These are phyloP conservation scores for Nosema muscidifuracis DNA, from an alignment of 371 early-diverging fungal genomes.

Conservation along the genomic window DNA sequence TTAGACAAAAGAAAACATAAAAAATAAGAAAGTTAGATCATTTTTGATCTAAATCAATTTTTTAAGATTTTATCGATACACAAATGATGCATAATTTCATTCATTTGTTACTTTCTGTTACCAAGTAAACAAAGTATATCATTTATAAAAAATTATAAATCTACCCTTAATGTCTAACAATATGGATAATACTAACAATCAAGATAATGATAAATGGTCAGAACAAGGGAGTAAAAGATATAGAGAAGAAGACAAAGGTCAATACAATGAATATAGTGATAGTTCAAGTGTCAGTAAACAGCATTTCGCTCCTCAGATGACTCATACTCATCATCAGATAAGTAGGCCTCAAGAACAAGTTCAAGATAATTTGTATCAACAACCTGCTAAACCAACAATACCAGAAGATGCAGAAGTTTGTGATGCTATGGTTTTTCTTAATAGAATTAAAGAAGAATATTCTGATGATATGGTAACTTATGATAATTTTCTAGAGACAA, in stretches of 20 bases:
- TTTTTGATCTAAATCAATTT: no score
- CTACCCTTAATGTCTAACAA: constrained; percentile 6
- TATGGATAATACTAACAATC: constrained; percentile 22
- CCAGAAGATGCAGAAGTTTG: constrained; percentile 59
- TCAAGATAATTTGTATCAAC: background rate
- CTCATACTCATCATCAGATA: background rate
- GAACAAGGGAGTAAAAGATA: constrained; percentile 6
- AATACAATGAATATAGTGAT: background rate
- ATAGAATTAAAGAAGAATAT: constrained; percentile 86
- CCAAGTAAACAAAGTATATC: background rate
- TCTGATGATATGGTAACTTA: constrained; percentile 82
- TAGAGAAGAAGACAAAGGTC: background rate
- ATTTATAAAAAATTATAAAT: background rate
- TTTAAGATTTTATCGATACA: no score
- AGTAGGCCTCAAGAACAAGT: background rate
- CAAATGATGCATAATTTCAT: no score
- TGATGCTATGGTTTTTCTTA: constrained; percentile 91
- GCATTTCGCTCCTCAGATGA: background rate
- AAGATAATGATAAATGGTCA: constrained; percentile 26
- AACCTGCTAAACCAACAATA: background rate
- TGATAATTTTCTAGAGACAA: constrained; percentile 89
- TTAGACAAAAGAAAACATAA: no score
- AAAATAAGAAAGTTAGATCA: no score
- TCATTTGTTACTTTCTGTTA: background rate
- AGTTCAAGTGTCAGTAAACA: background rate